phyloP scores from a whole-genome alignment of 345 rosid species.

The Populus alba region DNA sequence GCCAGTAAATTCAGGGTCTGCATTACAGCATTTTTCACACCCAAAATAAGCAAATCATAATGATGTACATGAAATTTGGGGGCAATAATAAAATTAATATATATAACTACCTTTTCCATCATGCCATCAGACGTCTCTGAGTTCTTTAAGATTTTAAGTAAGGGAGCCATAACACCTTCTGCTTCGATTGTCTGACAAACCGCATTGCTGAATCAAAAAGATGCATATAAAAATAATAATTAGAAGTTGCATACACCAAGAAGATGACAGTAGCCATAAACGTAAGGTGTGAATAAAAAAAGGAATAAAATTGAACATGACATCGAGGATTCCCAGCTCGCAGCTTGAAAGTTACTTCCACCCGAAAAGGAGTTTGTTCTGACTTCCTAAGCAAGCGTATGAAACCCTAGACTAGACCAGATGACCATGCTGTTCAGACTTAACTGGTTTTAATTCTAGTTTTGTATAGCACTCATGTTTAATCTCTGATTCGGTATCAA shows the following conservation, averaged over 20 bases:
- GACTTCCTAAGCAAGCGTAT: not conserved
- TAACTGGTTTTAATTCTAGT: not conserved
- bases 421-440: not conserved
- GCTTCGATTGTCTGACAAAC: slow-evolving; percentile 68
- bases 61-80: not conserved
- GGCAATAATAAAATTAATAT: not conserved
- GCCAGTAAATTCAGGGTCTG: slow-evolving; percentile 71
- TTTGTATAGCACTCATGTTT: not conserved
- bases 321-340: not conserved
- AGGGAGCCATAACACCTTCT: slow-evolving; percentile 55
- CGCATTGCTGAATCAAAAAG: slow-evolving; percentile 50
- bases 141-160: slow-evolving; percentile 54
- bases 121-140: slow-evolving; percentile 37
- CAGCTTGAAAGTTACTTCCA: not conserved
- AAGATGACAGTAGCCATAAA: not conserved
- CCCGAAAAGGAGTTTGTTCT: not conserved
- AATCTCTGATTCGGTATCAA: not conserved
- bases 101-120: slow-evolving; percentile 55
- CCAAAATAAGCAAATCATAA: slow-evolving; percentile 16
- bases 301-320: not conserved
- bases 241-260: slow-evolving; percentile 1
- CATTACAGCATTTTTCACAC: slow-evolving; percentile 21
- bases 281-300: not conserved
- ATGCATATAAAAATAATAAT: slow-evolving; percentile 1
- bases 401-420: not conserved